These are phyloP conservation scores for Geotrichum phurueaensis DNA, from an alignment of 1,139 yeast species.

Conservation along the genomic window DNA sequence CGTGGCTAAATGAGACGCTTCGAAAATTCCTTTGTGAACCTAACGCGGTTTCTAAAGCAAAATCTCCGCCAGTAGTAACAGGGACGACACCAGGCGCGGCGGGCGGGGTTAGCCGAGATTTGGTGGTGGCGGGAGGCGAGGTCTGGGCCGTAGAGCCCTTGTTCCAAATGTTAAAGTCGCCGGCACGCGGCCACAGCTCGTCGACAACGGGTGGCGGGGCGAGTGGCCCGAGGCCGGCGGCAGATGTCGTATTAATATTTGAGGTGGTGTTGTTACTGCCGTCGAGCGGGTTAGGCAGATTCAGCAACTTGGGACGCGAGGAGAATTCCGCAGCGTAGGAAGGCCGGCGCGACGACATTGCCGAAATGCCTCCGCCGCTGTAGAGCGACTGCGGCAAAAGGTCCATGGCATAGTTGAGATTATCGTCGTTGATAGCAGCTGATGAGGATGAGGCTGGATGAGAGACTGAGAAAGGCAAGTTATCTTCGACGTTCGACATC, in stretches of 20 bases:
- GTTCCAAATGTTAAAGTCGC: conserved; percentile 13
- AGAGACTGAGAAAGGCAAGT: not conserved
- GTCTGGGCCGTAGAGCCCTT: not conserved
- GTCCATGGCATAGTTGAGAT: conserved; percentile 6
- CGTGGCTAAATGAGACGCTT: conserved; percentile 15
- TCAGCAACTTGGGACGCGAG: conserved; percentile 26
- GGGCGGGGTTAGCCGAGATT: not conserved
- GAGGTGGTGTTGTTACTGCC: not conserved
- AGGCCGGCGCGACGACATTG: conserved; percentile 32
- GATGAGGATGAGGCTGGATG: not conserved
- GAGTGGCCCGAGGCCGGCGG: conserved; percentile 1
- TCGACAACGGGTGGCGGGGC: conserved; percentile 3
- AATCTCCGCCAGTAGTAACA: conserved; percentile 1
- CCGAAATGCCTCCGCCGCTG: conserved; percentile 21
- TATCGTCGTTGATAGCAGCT: not conserved
- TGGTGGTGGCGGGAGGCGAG: not conserved
- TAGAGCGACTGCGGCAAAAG: conserved; percentile 20
- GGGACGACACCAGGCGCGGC: not conserved
- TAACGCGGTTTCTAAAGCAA: conserved; percentile 5
- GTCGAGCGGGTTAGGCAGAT: conserved; percentile 9
- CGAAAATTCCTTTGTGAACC: conserved; percentile 11
- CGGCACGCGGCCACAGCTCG: conserved; percentile 12
- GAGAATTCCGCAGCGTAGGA: conserved; percentile 35
- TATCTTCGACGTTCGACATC: not conserved
- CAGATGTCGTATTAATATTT: conserved; percentile 2